These are phyloP conservation scores for Fusarium sp. DNA, from an alignment of 2,329 filamentous ascomycete genomes.

Conservation along the genomic window DNA sequence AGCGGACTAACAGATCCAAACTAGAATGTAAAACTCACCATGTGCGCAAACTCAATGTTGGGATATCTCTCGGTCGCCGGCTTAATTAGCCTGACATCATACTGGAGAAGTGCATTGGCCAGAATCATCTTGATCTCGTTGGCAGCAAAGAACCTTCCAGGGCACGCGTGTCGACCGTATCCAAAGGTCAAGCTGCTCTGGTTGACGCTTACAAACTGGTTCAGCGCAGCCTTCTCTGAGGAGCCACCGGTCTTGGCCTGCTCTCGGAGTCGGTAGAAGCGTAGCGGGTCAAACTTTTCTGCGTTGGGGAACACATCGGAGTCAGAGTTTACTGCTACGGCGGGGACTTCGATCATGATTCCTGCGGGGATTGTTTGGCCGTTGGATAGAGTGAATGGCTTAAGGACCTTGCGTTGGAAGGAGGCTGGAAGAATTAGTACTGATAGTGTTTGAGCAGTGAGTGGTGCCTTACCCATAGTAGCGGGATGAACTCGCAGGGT, in stretches of 20 bases:
- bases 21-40: background rate
- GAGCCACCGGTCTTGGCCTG: constrained; percentile 28
- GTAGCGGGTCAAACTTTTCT: constrained; percentile 60
- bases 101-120: constrained; percentile 58
- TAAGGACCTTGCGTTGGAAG: constrained; percentile 66
- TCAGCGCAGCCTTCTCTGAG: constrained; percentile 41
- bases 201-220: constrained; percentile 61
- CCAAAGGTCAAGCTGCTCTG: constrained; percentile 57
- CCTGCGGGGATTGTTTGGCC: constrained; percentile 66
- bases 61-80: constrained; percentile 20
- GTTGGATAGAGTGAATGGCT: constrained; percentile 67
- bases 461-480: constrained; percentile 50
- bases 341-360: constrained; percentile 60
- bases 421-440: constrained; percentile 50
- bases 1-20: background rate
- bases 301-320: constrained; percentile 51
- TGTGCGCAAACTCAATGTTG: constrained; percentile 29
- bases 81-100: constrained; percentile 52
- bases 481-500: constrained; percentile 53
- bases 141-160: constrained; percentile 62
- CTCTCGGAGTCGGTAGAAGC: constrained; percentile 60
- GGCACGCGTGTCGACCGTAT: constrained; percentile 59
- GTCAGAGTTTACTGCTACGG: constrained; percentile 56
- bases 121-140: constrained; percentile 64
- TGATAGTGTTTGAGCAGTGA: background rate